Evolutionary conservation across 371 early-diverging fungal genomes (phyloP).

Genomic region (Mortierella sp.): DNA sequence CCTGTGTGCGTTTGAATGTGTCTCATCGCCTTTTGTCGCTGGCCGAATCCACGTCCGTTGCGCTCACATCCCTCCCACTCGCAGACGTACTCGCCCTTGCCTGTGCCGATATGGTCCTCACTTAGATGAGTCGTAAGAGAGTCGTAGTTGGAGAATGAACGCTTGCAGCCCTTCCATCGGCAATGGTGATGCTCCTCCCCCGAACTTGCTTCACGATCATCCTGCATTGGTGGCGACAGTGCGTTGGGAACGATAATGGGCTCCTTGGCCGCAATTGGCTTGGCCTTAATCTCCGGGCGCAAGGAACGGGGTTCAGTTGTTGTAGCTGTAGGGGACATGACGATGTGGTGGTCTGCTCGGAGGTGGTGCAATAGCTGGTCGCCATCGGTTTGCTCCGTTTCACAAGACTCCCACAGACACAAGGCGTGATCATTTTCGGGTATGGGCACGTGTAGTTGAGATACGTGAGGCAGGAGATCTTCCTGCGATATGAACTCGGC

Average conservation of each 20-base stretch:
- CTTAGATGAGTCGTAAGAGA: conserved; percentile 82
- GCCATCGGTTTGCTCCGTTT: conserved; percentile 65
- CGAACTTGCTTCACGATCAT: not conserved
- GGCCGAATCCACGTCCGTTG: conserved; percentile 76
- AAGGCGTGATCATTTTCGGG: conserved; percentile 59
- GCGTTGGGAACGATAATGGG: not conserved
- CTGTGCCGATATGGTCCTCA: conserved; percentile 80
- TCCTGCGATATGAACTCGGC: conserved; percentile 80
- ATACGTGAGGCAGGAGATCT: conserved; percentile 86
- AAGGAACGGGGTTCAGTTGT: conserved; percentile 9
- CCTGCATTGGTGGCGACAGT: not conserved
- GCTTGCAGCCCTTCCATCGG: conserved; percentile 71
- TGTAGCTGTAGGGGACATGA: not conserved
- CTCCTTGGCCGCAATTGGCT: conserved; percentile 1
- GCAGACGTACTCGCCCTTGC: conserved; percentile 83
- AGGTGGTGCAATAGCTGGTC: conserved; percentile 80
- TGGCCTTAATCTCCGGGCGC: conserved; percentile 23
- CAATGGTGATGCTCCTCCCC: conserved; percentile 60
- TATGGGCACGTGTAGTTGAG: conserved; percentile 80
- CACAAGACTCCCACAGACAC: conserved; percentile 88
- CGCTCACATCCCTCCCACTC: conserved; percentile 84
- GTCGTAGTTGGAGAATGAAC: conserved; percentile 73
- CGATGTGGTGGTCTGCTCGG: conserved; percentile 59
- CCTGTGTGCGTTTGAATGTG: conserved; percentile 92
- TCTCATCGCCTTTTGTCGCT: conserved; percentile 88